These are phyloP conservation scores for Citrullus colocynthis DNA, from an alignment of 306 rosid genomes.

Conservation along the genomic window DNA sequence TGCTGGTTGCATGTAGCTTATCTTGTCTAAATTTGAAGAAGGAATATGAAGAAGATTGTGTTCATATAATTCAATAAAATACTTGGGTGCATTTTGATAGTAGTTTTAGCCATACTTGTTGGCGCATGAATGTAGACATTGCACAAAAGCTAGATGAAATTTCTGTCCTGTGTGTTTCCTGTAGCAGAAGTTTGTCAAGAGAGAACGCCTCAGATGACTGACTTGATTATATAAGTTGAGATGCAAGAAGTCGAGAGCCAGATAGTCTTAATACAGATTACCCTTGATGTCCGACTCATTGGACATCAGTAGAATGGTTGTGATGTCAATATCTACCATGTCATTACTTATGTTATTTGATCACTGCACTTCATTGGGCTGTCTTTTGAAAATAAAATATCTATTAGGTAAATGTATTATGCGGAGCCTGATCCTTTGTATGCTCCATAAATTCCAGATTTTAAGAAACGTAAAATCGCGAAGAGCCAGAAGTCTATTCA, in stretches of 20 bases:
- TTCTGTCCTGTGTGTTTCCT: background rate
- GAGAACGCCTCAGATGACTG: background rate
- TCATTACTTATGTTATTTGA: background rate
- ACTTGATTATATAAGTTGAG: background rate
- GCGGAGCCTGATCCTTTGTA: background rate
- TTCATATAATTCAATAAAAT: background rate
- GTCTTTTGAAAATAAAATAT: background rate
- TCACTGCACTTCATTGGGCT: background rate
- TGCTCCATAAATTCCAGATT: conserved; percentile 25
- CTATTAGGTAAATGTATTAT: background rate
- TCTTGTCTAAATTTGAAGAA: background rate
- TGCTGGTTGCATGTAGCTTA: background rate
- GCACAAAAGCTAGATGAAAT: background rate
- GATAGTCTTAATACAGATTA: background rate
- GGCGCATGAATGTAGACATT: background rate
- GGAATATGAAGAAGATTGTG: background rate
- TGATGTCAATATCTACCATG: background rate
- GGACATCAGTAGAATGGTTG: conserved; percentile 1
- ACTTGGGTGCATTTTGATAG: background rate
- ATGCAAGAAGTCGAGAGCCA: background rate
- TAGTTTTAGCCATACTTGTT: background rate
- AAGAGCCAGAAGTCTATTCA: conserved; percentile 30
- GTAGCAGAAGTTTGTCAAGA: conserved; percentile 2
- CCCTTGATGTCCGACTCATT: background rate
- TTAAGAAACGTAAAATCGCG: conserved; percentile 40